These are phyloP conservation scores for Pseudogymnoascus sp. DNA, from an alignment of 2,329 filamentous ascomycete genomes.

Conservation along the genomic window DNA sequence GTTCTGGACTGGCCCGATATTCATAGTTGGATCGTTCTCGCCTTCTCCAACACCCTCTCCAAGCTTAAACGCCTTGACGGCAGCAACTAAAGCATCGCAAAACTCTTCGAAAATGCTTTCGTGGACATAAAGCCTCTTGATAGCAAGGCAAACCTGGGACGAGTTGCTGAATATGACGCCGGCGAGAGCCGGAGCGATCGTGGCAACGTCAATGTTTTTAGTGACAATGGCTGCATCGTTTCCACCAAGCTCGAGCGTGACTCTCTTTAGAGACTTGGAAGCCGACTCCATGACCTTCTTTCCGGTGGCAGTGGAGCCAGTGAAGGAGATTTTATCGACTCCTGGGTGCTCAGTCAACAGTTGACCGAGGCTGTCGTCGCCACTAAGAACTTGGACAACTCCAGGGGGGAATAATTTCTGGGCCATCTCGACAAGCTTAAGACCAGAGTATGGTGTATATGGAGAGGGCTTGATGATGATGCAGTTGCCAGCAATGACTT, in stretches of 20 bases:
- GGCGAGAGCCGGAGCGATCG: conserved; percentile 34
- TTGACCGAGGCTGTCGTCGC: conserved; percentile 44
- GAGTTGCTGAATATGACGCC: conserved; percentile 41
- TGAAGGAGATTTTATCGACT: conserved; percentile 50
- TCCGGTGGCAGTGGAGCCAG: conserved; percentile 43
- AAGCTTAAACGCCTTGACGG: conserved; percentile 37
- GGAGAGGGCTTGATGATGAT: conserved; percentile 48
- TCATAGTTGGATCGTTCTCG: conserved; percentile 24
- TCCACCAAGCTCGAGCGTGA: conserved; percentile 45
- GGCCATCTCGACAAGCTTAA: conserved; percentile 43
- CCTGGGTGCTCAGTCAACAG: conserved; percentile 42
- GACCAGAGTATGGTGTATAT: conserved; percentile 38
- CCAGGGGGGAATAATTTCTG: conserved; percentile 41
- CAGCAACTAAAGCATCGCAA: conserved; percentile 37
- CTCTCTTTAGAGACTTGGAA: conserved; percentile 43
- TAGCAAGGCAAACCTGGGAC: conserved; percentile 46
- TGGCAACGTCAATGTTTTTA: conserved; percentile 41
- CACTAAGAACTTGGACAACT: conserved; percentile 45
- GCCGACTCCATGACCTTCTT: conserved; percentile 40
- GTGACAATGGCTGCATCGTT: conserved; percentile 47
- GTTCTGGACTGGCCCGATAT: conserved; percentile 52
- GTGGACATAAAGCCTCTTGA: conserved; percentile 53
- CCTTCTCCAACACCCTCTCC: conserved; percentile 41
- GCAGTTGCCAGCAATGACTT: conserved; percentile 47
- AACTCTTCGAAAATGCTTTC: conserved; percentile 50